Base-by-base conservation (phyloP, 768 basidiomycete species). In the Termitomyces sp. region DNA sequence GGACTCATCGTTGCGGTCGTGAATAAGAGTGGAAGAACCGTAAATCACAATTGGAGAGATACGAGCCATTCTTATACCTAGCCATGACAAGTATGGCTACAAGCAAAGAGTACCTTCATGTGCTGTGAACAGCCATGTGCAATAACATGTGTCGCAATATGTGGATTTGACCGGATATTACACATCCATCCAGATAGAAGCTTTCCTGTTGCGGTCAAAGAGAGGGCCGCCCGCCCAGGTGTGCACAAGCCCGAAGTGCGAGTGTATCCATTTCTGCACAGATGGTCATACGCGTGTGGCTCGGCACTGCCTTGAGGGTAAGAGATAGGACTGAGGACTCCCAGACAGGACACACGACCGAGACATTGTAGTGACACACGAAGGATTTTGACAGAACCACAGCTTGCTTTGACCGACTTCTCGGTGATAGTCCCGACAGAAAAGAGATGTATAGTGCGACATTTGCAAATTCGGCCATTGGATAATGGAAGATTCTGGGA, bases 101-200 rank as follows among this genome's bases (percentile, higher is more conserved):
- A 41, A 44, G 54, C 47, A 52, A 41, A 14, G 28, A 46, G 52
- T 48, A 32, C 50, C 53, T 20, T 46, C 20, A 40, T 46, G 55
- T 35, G 46, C 33, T 26, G 14, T 52, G 53, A 18, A 63, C 51
- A 60, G 59, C 62, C 56, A 63, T 62, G 58, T 52, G 56, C 47
- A 48, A 28, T 47, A 20, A 35, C 44, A 36, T 57, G 56, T 24
- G 53, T 53, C 46, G 52, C 52, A 5, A 54, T 54, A 43, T 54
- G 52, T 54, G 57, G 52, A n/a, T 49, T 49, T 38, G 57, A 18
- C 45, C 52, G 57, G 51, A 49, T 49, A 53, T 58, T 53, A 54
- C 57, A 32, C 52, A 33, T 44, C 46, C 20, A 30, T 47, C 28
- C 47, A 45, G 26, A 54, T 28, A 52, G 52, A 54, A 54, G 30